Conservation (phyloP, 352 stramenopile genomes). For the Globisporangium radiosum region DNA sequence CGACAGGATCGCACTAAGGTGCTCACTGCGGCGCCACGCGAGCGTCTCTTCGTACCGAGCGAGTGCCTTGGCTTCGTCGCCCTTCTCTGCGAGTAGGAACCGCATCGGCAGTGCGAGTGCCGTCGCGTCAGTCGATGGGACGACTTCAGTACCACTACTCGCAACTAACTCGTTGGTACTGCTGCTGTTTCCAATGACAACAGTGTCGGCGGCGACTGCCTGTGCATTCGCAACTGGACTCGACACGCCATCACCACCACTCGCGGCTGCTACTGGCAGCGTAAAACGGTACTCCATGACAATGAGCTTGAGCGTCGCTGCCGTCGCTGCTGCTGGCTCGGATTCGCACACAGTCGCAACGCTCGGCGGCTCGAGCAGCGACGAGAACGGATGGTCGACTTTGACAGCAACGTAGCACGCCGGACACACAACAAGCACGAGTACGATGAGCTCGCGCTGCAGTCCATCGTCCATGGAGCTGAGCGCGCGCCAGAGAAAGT, state of each 20-base stretch:
- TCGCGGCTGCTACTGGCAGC: not conserved
- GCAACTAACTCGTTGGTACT: no score
- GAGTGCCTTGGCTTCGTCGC: constrained; percentile 52
- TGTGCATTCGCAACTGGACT: not conserved
- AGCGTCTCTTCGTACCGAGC: constrained; percentile 68
- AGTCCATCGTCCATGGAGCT: constrained; percentile 33
- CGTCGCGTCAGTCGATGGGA: not conserved
- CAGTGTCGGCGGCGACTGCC: not conserved
- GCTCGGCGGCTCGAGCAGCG: constrained; percentile 39
- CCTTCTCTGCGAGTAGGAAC: constrained; percentile 76
- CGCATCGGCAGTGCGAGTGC: constrained; percentile 33
- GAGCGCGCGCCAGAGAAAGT: constrained; percentile 48
- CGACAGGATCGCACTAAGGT: constrained; percentile 73
- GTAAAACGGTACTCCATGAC: constrained; percentile 70
- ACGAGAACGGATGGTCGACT: constrained; percentile 66
- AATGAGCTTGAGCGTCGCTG: constrained; percentile 62
- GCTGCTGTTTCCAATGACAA: not conserved
- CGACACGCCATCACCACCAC: not conserved
- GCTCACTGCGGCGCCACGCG: constrained; percentile 73
- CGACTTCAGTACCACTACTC: no score
- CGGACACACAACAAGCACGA: constrained; percentile 52
- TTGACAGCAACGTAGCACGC: constrained; percentile 68
- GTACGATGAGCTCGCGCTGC: constrained; percentile 44
- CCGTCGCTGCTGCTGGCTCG: constrained; percentile 12
- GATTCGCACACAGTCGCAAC: constrained; percentile 10